phyloP scores from a whole-genome alignment of 2,329 filamentous ascomycete genomes.

The Diaporthe eres region DNA sequence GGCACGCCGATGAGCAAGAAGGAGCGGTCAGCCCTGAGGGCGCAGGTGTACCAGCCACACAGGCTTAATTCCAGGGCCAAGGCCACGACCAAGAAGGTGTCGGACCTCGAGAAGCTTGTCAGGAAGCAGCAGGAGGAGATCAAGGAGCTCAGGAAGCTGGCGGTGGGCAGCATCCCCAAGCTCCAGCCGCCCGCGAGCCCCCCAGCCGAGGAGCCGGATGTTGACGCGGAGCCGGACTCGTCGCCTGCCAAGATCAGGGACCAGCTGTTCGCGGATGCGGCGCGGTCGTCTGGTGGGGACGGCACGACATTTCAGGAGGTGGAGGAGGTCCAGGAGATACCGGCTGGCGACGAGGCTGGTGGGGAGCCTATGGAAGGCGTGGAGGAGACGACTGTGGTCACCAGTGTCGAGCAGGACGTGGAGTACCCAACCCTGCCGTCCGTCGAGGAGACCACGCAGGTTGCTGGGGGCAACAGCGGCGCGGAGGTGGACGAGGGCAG shows the following conservation, averaged over 20 bases:
- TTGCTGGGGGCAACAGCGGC: neutral
- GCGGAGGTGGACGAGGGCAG: neutral
- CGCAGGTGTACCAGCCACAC: slow-evolving; percentile 33
- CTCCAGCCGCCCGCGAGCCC: slow-evolving; percentile 26
- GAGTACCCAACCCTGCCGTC: slow-evolving; percentile 34
- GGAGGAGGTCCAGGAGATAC: slow-evolving; percentile 23
- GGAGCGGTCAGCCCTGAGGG: slow-evolving; percentile 23
- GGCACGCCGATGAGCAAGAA: slow-evolving; percentile 20
- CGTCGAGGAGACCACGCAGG: slow-evolving; percentile 30
- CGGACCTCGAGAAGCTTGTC: slow-evolving; percentile 37
- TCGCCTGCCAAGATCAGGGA: slow-evolving; percentile 37
- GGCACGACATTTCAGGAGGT: neutral
- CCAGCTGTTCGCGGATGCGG: slow-evolving; percentile 33
- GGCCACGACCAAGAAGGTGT: slow-evolving; percentile 13
- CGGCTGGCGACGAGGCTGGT: neutral
- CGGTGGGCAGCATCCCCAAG: slow-evolving; percentile 15
- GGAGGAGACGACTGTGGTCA: slow-evolving; percentile 14
- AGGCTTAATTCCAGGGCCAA: slow-evolving; percentile 5
- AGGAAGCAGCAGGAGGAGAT: slow-evolving; percentile 37
- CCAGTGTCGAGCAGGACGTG: slow-evolving; percentile 33
- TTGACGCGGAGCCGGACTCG: slow-evolving; percentile 27
- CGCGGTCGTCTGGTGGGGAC: neutral
- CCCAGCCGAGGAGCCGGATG: neutral
- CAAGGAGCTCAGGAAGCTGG: slow-evolving; percentile 22
- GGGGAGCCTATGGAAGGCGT: slow-evolving; percentile 34